Base-by-base conservation (phyloP, 257 asterid genomes). In the Fraxinus cuspidata region DNA sequence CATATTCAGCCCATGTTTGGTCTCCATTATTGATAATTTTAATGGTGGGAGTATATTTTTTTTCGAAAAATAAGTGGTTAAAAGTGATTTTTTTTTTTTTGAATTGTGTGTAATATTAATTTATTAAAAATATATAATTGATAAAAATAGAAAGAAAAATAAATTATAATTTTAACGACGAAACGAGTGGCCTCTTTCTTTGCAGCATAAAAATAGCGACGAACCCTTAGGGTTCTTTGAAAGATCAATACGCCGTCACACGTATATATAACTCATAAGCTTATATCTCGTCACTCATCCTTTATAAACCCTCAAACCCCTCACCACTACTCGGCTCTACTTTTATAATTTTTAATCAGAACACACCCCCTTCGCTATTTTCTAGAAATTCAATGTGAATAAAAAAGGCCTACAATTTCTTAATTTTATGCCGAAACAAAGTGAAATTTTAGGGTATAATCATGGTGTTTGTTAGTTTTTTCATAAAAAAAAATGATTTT, bases 161-260 rank as follows among this genome's bases (percentile, higher is more conserved):
- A 32, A 32, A 32, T 32, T 32, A 32, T 32, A 32, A 32, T 32
- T 32, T 32, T 32, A 32, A 32, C 5, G 5, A 29, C 4, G 6
- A 32, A 32, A 32, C 35, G 35, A 4, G 35, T 32, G 0, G 35
- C 35, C 35, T 32, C 18, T 3, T 0, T 44, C 51, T 1, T 53
- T 76, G 78, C 37, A 56, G 75, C 29, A 44, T 79, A 71, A 79
- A 23, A 72, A 75, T 82, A 84, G 89, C 82, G 85, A 89, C 84
- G 88, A 92, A 92, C 96, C 97, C 96, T 90, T 86, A 77, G 94
- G 94, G 85, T 90, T 90, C 91, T 82, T 79, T 84, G 92, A 84
- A 68, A 83, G 86, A 87, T 83, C 86, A 78, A 88, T 86, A 89
- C 90, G 97, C 97, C 97, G 97, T 86, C 84, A 76, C 68, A 40